Conservation (phyloP, 345 rosid genomes). For the Linum trigynum region DNA sequence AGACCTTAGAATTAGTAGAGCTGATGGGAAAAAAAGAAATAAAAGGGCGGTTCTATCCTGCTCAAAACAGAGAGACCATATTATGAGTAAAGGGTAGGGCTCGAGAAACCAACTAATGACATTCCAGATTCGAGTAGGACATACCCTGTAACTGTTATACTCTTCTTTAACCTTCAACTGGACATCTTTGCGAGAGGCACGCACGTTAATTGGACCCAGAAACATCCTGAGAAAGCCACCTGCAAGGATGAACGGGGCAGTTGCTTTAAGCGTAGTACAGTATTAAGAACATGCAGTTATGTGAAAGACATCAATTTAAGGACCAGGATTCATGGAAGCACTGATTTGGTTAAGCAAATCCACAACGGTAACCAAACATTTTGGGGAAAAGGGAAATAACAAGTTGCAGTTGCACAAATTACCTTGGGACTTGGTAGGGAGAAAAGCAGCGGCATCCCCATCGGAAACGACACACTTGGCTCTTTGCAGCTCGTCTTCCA, state of each 20-base stretch:
- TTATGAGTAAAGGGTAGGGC: neutral
- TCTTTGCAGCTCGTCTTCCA: slow-evolving; percentile 72
- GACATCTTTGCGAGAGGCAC: slow-evolving; percentile 73
- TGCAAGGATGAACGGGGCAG: slow-evolving; percentile 21
- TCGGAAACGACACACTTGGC: slow-evolving; percentile 61
- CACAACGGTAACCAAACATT: neutral
- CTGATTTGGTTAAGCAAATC: too few relatives aligned
- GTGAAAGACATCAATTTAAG: neutral
- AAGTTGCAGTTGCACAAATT: too few relatives aligned
- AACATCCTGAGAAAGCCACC: slow-evolving; percentile 70
- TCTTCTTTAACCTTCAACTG: slow-evolving; percentile 96
- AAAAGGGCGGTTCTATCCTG: slow-evolving; percentile 96
- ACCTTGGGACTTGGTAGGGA: slow-evolving; percentile 72
- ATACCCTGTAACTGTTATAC: slow-evolving; percentile 85
- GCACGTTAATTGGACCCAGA: slow-evolving; percentile 89
- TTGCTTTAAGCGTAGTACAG: neutral
- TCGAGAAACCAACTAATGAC: neutral
- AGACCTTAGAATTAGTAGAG: slow-evolving; percentile 62
- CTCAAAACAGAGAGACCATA: slow-evolving; percentile 7
- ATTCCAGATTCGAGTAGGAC: neutral
- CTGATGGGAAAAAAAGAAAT: slow-evolving; percentile 78
- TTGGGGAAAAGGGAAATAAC: neutral
- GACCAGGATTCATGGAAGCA: too few relatives aligned
- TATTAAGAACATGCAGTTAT: neutral
- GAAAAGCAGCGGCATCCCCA: slow-evolving; percentile 81